Evolutionary conservation across 179 eudicot species (phyloP), one percentile per base, ranked within the genome.

Genomic region (Carnegiea gigantea): DNA sequence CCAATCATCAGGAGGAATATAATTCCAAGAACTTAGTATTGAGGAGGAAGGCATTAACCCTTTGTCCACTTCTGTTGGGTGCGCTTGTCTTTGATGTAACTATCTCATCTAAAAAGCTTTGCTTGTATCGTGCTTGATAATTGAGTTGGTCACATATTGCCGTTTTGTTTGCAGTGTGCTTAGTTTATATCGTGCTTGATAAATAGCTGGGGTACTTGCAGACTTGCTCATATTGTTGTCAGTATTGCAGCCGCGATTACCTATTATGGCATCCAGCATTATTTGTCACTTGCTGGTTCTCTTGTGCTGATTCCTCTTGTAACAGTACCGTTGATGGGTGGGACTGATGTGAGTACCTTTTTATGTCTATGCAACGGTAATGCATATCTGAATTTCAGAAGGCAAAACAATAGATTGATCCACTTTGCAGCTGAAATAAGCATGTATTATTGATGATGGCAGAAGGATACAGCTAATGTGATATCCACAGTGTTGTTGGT

Each of bases 281-380:
- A 90, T 85, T 65, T 96, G 33, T 92, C 99, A 15, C 78, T 94
- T 79, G 91, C 91, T 74, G 99, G 99, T 83, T 96, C 99, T 30
- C 96, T 96, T 79, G 87, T 96, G 74, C 88, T 96, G 80, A 86
- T 92, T 78, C 99, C 99, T 81, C 82, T 88, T 46, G 79, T 96
- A 73, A 85, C 90, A 80, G 98, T 96, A 65, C 99, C 99, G 65
- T 85, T 88, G 71, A 96, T 96, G 98, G 99, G 99, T 26, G 99
- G 99, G 83, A 90, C 90, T 83, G 98, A 96, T 88, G 99, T 96
- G 86, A 92, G 97, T 68, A 74, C 77, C n/a, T 40, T 53, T 49
- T 73, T 82, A 77, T 44, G 21, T 60, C 26, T 77, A 9, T 49
- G 33, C 60, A 40, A 26, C 18, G 20, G 67, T 43, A 10, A 6